Base-by-base conservation (phyloP, 148 eudicot species). In the Polygonum aviculare region DNA sequence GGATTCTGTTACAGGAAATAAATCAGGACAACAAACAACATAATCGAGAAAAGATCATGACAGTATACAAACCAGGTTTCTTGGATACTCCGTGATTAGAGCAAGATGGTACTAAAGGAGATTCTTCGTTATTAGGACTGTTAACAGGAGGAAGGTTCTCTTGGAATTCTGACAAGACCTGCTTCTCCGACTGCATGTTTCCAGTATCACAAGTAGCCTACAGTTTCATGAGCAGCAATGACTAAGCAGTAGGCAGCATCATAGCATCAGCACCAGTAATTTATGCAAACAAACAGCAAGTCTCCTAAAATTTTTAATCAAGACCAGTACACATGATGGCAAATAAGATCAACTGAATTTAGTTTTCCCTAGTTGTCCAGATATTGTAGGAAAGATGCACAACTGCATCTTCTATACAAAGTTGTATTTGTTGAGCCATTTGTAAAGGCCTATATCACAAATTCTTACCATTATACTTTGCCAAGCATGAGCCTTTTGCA, bases 161-260 rank as follows among this genome's bases (percentile, higher is more conserved):
- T 41, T 55, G 71, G 21, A 79, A 73, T 78, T 72, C 78, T 76
- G 52, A 31, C 69, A 77, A 80, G 48, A 19, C 45, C 47, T 74
- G 77, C 72, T 74, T 79, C 76, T 71, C 77, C 33, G 77, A 49
- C 77, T 79, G 82, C 87, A 85, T 85, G 79, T 75, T 85, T 78
- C 52, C 54, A 63, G 77, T 76, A 67, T 55, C 40, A 69, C 51
- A 73, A 76, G 76, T 31, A 47, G 31, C 75, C 80, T 84, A 79
- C 60, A 50, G 35, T 70, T 26, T 77, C 79, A 77, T 81, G 45
- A 19, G 33, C 16, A 33, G 70, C 33, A 12, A 63, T 9, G 12
- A 22, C 21, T 59, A 62, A 62, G 31, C 26, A 62, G 67, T 21
- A 60, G 38, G 36, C 39, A 62, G 26, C 31, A 10, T 36, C 21